Evolutionary conservation across 1,284 basidiomycete species (phyloP).

Genomic region (Pseudozyma sp.): DNA sequence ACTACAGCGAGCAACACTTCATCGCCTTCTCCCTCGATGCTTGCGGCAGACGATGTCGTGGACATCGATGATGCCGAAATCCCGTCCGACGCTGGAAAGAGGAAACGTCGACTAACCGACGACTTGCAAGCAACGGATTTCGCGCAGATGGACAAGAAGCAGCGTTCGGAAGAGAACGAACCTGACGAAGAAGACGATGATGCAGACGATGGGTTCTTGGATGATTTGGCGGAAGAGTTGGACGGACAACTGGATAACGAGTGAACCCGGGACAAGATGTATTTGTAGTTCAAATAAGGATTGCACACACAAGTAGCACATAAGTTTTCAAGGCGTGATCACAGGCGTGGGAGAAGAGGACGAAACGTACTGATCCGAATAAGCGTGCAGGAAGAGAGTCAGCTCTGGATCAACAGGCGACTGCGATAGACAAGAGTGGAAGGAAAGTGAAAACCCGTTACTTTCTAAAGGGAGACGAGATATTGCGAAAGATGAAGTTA

Average conservation of each 20-base stretch:
- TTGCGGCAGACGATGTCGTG: constrained; percentile 39
- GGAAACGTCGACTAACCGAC: constrained; percentile 5
- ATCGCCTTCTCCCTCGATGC: constrained; percentile 28
- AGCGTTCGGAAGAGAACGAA: constrained; percentile 18
- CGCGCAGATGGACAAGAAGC: constrained; percentile 49
- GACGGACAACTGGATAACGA: constrained; percentile 58
- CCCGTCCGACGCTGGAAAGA: background rate
- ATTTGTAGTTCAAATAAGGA: constrained; percentile 10
- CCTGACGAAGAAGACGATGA: constrained; percentile 37
- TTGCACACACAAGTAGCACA: background rate
- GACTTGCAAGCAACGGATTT: constrained; percentile 17
- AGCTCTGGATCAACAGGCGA: constrained; percentile 26
- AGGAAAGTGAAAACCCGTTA: constrained; percentile 15
- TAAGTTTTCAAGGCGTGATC: no score
- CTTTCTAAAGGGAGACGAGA: background rate
- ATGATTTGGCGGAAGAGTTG: constrained; percentile 60
- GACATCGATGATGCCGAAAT: constrained; percentile 22
- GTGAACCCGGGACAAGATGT: constrained; percentile 6
- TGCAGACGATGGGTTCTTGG: constrained; percentile 56
- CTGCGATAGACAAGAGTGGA: background rate
- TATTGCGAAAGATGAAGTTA: background rate
- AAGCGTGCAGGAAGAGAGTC: background rate
- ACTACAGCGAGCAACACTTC: constrained; percentile 44
- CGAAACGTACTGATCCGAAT: background rate
- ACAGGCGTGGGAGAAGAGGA: background rate